phyloP scores from a whole-genome alignment of 768 basidiomycete genomes.

The Mycena crocata region DNA sequence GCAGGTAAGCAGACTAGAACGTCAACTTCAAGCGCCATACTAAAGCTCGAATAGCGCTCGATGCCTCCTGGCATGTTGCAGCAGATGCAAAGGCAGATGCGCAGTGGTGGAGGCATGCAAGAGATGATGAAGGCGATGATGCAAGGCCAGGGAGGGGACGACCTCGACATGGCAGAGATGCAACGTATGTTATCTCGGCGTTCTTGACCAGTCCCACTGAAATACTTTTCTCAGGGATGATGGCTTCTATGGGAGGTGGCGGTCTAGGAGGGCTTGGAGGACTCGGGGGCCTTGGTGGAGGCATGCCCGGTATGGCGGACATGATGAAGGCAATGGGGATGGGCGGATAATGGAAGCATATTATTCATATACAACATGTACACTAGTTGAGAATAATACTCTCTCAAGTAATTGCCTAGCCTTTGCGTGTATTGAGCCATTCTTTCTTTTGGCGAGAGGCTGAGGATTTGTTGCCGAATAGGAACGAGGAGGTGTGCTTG shows the following conservation, averaged over 20 bases:
- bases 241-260: slow-evolving; percentile 87
- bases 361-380: slow-evolving; percentile 23
- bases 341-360: slow-evolving; percentile 54
- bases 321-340: slow-evolving; percentile 93
- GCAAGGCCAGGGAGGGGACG: slow-evolving; percentile 92
- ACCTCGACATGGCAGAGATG: slow-evolving; percentile 95
- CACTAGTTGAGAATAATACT: slow-evolving; percentile 25
- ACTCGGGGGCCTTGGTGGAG: slow-evolving; percentile 57
- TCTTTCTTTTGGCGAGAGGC: slow-evolving; percentile 72
- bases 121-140: slow-evolving; percentile 99
- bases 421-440: slow-evolving; percentile 59
- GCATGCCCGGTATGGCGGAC: slow-evolving; percentile 77
- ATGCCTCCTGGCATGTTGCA: slow-evolving; percentile 97
- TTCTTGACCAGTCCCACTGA: slow-evolving; percentile 25
- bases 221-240: slow-evolving; percentile 70
- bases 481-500: slow-evolving; percentile 82
- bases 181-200: slow-evolving; percentile 67
- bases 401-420: slow-evolving; percentile 11
- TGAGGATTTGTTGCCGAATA: slow-evolving; percentile 80
- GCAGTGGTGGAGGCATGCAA: slow-evolving; percentile 90
- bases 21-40: not conserved
- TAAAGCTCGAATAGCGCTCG: slow-evolving; percentile 66
- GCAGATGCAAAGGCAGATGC: slow-evolving; percentile 88
- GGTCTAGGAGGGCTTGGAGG: slow-evolving; percentile 67
- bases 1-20: slow-evolving; percentile 67